A percentile compares a stretch with the other conserved stretches of the same genome.
Evolutionary conservation across 1,139 yeast genomes (phyloP).

Genomic region (Candida sanyaensis): DNA sequence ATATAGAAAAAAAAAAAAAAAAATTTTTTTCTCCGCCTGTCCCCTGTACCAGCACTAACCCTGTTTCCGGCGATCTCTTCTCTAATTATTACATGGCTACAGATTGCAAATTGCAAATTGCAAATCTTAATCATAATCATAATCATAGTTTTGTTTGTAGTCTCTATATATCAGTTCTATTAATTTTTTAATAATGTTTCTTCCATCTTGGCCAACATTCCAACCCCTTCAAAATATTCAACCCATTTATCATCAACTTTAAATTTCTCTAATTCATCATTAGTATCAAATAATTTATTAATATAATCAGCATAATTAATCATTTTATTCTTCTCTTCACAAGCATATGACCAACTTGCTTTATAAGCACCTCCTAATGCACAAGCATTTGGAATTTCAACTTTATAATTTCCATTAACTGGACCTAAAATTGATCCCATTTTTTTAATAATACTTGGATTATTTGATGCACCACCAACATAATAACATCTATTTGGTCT

Average conservation of each 20-base stretch:
- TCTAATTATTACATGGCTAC: no score
- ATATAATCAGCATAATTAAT: constrained; percentile 47
- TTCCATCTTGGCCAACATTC: constrained; percentile 53
- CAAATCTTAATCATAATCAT: not conserved
- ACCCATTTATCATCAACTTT: constrained; percentile 47
- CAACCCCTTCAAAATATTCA: constrained; percentile 51
- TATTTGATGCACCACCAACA: constrained; percentile 88
- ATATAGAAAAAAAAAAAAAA: not conserved
- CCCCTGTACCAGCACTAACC: no score
- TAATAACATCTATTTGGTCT: constrained; percentile 73
- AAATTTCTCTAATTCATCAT: constrained; percentile 46
- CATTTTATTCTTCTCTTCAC: constrained; percentile 38
- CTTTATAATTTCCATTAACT: constrained; percentile 62
- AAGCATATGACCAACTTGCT: constrained; percentile 67
- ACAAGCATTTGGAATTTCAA: constrained; percentile 86
- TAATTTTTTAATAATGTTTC: constrained; percentile 19
- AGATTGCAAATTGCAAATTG: not conserved
- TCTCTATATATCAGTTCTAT: not conserved
- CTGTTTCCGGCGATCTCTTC: no score
- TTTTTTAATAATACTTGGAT: constrained; percentile 62
- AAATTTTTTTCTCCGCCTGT: not conserved
- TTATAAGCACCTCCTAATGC: constrained; percentile 94
- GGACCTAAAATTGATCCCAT: constrained; percentile 75
- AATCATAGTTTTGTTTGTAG: not conserved
- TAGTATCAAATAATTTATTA: constrained; percentile 42